Base-by-base conservation (phyloP, 441 rosid genomes). In the Arabidopsis lyrata region DNA sequence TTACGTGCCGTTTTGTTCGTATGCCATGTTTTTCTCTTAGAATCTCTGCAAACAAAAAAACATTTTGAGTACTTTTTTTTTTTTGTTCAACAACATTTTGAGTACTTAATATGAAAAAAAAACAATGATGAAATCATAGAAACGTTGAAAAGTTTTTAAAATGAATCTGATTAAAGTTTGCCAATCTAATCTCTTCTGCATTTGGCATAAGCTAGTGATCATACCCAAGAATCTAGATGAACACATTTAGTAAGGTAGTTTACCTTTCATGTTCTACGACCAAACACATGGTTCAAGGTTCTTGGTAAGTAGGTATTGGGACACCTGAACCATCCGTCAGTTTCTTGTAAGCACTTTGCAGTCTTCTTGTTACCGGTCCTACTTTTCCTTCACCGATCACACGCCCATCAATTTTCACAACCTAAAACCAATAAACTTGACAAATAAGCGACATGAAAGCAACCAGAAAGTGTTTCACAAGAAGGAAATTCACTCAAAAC, bases 391-490 rank as follows among this genome's bases (percentile, higher is more conserved):
- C 27, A 2, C 97, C 95, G 32, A 89, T 57, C 52, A 83, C 70
- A 12, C 97, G 86, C 41, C 91, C 95, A 77, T 93, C 95, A 20
- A 93, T 88, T 81, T 84, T 85, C 70, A 89, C 89, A 16, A 86
- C 97, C 96, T 93, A 83, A 53, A 5, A 24, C 3, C 54, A 50
- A 12, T 9, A 36, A 31, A 24, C 12, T 48, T 38, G 35, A 14
- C 18, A 13, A 3, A 13, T 31, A 39, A 34, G 34, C 12, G 5
- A 27, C 60, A 61, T 10, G 22, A 6, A 58, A 61, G 14, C 14
- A 62, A 31, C 29, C 5, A 60, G 35, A 50, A 50, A 16, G 2
- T 39, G 44, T 50, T 32, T 11, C 22, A 63, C 29, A 24, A 24
- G 27, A 24, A 24, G 27, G 27, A 24, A 24, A 20, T 13, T 5